These are phyloP conservation scores for Kwoniella europaea DNA, from an alignment of 768 basidiomycete species.

Conservation along the genomic window DNA sequence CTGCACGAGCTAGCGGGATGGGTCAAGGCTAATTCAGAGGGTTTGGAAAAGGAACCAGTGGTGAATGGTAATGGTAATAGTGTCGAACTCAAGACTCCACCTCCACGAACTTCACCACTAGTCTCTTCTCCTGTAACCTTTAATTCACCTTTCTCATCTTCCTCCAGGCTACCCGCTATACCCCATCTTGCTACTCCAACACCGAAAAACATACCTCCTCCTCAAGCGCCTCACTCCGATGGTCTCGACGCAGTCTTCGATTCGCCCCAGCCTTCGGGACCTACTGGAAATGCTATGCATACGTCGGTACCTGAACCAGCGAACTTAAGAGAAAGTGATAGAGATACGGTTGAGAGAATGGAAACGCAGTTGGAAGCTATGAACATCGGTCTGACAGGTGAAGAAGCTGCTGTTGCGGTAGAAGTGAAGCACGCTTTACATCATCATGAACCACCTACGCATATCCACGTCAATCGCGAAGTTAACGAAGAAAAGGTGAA, in stretches of 20 bases:
- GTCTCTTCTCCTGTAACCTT: slow-evolving; percentile 2
- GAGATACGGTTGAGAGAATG: slow-evolving; percentile 12
- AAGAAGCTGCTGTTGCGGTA: slow-evolving; percentile 17
- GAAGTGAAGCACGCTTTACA: slow-evolving; percentile 7
- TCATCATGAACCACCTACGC: background rate
- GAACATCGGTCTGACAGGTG: slow-evolving; percentile 20
- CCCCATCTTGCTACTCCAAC: slow-evolving; percentile 8
- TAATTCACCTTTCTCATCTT: slow-evolving; percentile 14
- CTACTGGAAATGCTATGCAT: background rate
- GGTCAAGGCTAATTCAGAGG: slow-evolving; percentile 21
- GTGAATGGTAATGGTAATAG: slow-evolving; percentile 7
- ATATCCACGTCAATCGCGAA: too few species aligned
- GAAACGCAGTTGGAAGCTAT: slow-evolving; percentile 24
- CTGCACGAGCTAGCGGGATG: slow-evolving; percentile 22
- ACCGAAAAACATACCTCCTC: background rate
- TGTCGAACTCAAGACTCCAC: slow-evolving; percentile 10
- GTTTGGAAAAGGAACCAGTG: background rate
- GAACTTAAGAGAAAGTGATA: slow-evolving; percentile 12
- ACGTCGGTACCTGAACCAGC: slow-evolving; percentile 22
- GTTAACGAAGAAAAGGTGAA: background rate
- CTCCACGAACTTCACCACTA: background rate
- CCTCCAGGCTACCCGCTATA: background rate
- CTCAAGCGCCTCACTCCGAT: slow-evolving; percentile 1
- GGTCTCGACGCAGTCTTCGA: slow-evolving; percentile 27
- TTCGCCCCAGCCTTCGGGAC: background rate